Percentiles rank a stretch among this genome's conserved stretches.
These are phyloP conservation scores for Bocquillonia castaneifolia DNA, from an alignment of 441 rosid species.

Conservation along the genomic window DNA sequence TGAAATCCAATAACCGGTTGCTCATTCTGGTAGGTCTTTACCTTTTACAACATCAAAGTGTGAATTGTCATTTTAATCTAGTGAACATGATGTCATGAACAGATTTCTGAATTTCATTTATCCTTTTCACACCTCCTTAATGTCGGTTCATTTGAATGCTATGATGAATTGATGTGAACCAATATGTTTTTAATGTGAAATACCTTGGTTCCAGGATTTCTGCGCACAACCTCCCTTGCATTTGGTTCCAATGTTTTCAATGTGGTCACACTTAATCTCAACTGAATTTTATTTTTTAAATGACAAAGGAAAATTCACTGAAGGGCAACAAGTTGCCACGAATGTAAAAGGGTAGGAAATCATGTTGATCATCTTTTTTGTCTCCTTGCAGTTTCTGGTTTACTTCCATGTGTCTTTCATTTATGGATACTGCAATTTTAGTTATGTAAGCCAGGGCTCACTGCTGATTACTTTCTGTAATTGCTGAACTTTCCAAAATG, in stretches of 20 bases:
- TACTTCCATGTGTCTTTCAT: background rate
- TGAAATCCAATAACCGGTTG: constrained; percentile 48
- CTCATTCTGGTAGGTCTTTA: constrained; percentile 49
- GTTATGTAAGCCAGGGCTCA: background rate
- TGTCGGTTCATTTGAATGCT: background rate
- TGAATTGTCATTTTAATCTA: background rate
- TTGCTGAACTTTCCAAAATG: background rate
- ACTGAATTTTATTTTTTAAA: background rate
- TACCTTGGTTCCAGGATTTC: background rate
- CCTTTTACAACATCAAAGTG: constrained; percentile 7
- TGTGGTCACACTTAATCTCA: background rate
- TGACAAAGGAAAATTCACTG: background rate
- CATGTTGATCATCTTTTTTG: background rate
- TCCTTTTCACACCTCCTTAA: background rate
- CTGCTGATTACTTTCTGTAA: background rate
- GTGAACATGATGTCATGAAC: background rate
- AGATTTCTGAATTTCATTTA: constrained; percentile 1
- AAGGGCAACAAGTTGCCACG: background rate
- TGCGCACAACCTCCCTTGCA: background rate
- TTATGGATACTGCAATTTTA: background rate
- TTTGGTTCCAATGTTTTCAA: background rate
- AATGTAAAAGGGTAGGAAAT: background rate
- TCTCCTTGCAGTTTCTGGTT: background rate
- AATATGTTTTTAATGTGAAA: background rate
- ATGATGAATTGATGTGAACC: background rate